phyloP scores from a whole-genome alignment of 371 early-diverging fungal genomes.

The Rhizopus arrhizus region DNA sequence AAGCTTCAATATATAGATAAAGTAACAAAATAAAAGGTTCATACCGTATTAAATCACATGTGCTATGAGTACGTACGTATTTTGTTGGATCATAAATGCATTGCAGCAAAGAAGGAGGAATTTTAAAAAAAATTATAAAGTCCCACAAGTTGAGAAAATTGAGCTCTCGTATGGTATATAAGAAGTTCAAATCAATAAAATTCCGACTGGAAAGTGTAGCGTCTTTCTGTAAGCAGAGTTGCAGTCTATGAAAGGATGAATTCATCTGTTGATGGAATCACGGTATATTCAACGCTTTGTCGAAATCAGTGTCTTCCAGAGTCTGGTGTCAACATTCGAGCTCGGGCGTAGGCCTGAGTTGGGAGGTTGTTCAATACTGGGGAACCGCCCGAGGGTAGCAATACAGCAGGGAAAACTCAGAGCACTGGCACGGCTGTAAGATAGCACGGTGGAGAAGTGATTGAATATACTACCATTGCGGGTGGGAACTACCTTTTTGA shows the following conservation, averaged over 20 bases:
- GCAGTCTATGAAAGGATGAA: conserved; percentile 55
- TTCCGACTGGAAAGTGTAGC: conserved; percentile 45
- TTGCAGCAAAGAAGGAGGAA: too few species aligned
- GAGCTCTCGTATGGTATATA: too few species aligned
- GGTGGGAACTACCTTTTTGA: conserved; percentile 48
- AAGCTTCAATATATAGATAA: too few species aligned
- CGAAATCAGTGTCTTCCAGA: conserved; percentile 57
- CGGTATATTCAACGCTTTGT: conserved; percentile 43
- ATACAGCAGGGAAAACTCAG: conserved; percentile 66
- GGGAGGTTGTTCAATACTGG: conserved; percentile 60
- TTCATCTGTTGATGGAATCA: conserved; percentile 44
- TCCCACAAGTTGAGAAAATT: too few species aligned
- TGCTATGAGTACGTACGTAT: too few species aligned
- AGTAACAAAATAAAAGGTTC: too few species aligned
- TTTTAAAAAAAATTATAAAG: too few species aligned
- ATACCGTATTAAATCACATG: too few species aligned
- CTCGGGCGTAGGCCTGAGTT: conserved; percentile 39
- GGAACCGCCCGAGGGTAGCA: conserved; percentile 63
- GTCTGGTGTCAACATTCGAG: conserved; percentile 58
- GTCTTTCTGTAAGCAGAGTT: conserved; percentile 50
- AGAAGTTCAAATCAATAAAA: conserved; percentile 19
- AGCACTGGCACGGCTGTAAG: conserved; percentile 60
- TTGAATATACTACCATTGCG: conserved; percentile 41
- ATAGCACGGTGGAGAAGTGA: conserved; percentile 58
- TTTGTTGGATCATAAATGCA: too few species aligned